Conservation (phyloP, 768 basidiomycete species). For the Leccinum aurantiacum region DNA sequence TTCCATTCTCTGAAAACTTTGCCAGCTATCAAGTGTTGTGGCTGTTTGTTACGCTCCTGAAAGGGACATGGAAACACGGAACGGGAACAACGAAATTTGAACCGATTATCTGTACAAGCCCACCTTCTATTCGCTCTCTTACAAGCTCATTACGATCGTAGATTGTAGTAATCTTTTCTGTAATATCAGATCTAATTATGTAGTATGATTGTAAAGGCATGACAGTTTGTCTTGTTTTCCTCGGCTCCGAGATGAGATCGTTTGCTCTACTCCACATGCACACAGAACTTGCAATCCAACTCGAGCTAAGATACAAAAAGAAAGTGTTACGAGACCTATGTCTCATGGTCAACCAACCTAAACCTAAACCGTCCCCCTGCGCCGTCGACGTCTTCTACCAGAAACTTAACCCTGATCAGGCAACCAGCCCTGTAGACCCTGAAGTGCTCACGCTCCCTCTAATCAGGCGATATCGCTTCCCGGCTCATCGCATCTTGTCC, state of each 20-base stretch:
- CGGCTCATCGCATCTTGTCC: not conserved
- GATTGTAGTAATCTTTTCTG: not conserved
- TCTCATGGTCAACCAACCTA: no score
- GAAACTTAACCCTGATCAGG: not conserved
- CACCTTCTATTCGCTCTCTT: not conserved
- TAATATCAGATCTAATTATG: not conserved
- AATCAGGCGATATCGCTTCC: not conserved
- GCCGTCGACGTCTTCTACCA: not conserved
- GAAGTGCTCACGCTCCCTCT: not conserved
- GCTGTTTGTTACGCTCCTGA: not conserved
- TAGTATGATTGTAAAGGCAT: not conserved
- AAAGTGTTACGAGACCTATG: not conserved
- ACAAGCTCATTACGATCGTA: not conserved
- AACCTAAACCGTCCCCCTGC: not conserved
- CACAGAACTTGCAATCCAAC: not conserved
- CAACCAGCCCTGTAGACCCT: not conserved
- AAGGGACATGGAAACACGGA: not conserved
- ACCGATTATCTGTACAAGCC: not conserved
- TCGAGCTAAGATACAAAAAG: not conserved
- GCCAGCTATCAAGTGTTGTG: not conserved
- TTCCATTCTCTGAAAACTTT: not conserved
- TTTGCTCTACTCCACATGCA: not conserved
- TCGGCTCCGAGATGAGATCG: not conserved
- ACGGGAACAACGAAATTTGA: not conserved
- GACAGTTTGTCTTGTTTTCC: not conserved